phyloP scores from a whole-genome alignment of 2,329 filamentous ascomycete species.

The Periconia sp. region DNA sequence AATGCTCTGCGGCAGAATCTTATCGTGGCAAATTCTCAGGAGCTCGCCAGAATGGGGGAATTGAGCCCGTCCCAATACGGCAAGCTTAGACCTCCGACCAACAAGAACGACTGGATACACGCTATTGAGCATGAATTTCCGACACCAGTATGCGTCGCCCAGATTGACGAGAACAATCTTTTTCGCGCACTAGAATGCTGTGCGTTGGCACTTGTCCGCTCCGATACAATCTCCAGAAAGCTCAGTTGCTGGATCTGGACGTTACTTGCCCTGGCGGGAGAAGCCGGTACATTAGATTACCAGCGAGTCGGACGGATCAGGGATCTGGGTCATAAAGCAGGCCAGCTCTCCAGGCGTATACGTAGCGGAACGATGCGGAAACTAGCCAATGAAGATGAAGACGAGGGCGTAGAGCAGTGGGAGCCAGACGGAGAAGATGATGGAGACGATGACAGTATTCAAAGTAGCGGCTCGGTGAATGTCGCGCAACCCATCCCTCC shows the following conservation, averaged over 20 bases:
- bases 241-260: constrained; percentile 88
- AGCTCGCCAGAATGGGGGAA: constrained; percentile 48
- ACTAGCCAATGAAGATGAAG: constrained; percentile 1
- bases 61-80: constrained; percentile 8
- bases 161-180: constrained; percentile 68
- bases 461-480: not conserved
- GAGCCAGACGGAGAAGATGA: constrained; percentile 7
- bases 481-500: not conserved
- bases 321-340: constrained; percentile 79
- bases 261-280: constrained; percentile 75
- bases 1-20: constrained; percentile 67
- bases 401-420: constrained; percentile 4
- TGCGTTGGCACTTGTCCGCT: constrained; percentile 65
- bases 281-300: constrained; percentile 75
- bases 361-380: constrained; percentile 6
- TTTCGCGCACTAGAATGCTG: constrained; percentile 70
- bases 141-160: constrained; percentile 56
- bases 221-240: constrained; percentile 65
- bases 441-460: not conserved
- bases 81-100: constrained; percentile 33
- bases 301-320: constrained; percentile 77
- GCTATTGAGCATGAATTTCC: constrained; percentile 46
- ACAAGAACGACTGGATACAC: constrained; percentile 43
- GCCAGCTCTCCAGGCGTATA: constrained; percentile 58
- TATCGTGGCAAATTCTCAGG: constrained; percentile 59